phyloP scores from a whole-genome alignment of 1,139 yeast genomes.

The Lodderomyces metapsilosis region DNA sequence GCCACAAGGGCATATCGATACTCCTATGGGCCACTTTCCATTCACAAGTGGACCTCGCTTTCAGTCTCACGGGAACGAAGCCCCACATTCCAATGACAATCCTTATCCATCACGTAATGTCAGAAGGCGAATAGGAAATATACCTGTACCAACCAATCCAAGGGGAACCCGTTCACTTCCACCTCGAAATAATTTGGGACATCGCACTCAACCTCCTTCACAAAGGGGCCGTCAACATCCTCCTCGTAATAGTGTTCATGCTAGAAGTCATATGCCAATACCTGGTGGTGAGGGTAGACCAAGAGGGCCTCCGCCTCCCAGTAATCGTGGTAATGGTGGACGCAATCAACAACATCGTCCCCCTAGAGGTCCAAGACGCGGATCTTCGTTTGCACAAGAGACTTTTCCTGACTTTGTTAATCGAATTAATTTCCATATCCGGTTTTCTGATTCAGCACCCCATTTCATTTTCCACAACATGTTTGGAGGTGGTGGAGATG shows the following conservation, averaged over 20 bases:
- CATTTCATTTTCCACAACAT: neutral
- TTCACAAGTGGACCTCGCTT: neutral
- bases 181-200: neutral
- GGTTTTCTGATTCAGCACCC: neutral
- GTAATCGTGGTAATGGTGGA: neutral
- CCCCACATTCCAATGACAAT: neutral
- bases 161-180: neutral
- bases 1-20: slow-evolving; percentile 6
- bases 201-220: neutral
- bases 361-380: neutral
- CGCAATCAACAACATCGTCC: neutral
- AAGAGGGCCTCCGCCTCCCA: no score
- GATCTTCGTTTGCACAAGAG: neutral
- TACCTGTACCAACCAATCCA: neutral
- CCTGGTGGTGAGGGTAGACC: neutral
- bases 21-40: slow-evolving; percentile 4
- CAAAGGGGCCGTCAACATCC: slow-evolving; percentile 1
- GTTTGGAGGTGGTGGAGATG: slow-evolving; percentile 4
- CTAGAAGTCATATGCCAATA: neutral
- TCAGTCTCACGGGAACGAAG: neutral
- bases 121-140: neutral
- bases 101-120: neutral
- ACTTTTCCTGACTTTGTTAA: neutral
- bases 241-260: neutral
- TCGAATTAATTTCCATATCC: neutral